Base-by-base conservation (phyloP, 1,139 yeast species). In the Candida frijolesensis region DNA sequence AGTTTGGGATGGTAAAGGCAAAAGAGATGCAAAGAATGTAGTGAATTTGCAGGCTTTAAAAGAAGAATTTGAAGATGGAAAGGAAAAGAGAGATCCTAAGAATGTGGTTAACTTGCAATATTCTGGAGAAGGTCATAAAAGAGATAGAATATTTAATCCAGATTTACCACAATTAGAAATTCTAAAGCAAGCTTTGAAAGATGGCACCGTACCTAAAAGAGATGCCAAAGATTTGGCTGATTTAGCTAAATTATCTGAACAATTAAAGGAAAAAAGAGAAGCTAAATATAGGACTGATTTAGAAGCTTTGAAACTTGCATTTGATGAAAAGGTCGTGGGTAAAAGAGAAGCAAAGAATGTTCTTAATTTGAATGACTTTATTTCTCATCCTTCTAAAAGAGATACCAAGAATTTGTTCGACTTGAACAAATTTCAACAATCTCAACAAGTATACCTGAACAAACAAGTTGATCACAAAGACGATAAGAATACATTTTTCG, bases 261-360 rank as follows among this genome's bases (percentile, higher is more conserved):
- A 27, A 25, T 6, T 25, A 11, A 16, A 49, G 7, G 60, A 62
- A 37, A 54, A 62, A 37, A 55, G 62, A 39, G 62, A 60, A 11
- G 61, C 63, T 9, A 65, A 64, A 46, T 59, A 65, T 47, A 54
- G 60, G n/a, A 46, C 57, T 35, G 52, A 59, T 44, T 55, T 65
- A 44, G 45, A 47, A 40, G 42, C 33, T 32, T 45, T 51, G 43
- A 49, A 44, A 14, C 34, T 29, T 4, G 47, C 25, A 4, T 41
- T 38, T 8, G 44, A 27, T 5, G 52, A 45, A 22, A 43, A 42
- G 10, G 8, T 18, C 11, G 9, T 16, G n/a, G 45, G 46, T 3
- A 55, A 60, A 39, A 52, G 63, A 39, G 60, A 59, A 1, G 61
- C 66, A 3, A 67, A 66, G 50, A 65, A 67, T 48, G 60, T 66